These are phyloP conservation scores for Vanderwaltozyma polyspora DNA, from an alignment of 805 yeast genomes.

Conservation along the genomic window DNA sequence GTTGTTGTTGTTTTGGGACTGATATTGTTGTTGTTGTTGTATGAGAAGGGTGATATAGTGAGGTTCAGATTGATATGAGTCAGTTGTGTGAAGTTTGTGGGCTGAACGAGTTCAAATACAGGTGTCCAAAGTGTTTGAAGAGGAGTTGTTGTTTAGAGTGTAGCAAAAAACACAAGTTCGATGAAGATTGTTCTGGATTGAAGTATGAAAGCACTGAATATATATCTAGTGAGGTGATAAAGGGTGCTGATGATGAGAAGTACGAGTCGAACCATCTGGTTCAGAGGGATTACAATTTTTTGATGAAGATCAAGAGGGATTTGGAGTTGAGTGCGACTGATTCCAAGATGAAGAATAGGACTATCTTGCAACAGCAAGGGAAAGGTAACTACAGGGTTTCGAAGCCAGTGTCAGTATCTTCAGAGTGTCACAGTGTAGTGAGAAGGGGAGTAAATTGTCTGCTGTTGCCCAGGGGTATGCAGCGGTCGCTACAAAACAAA, in stretches of 20 bases:
- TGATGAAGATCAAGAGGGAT: slow-evolving; percentile 47
- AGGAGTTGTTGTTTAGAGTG: slow-evolving; percentile 64
- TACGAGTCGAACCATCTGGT: slow-evolving; percentile 34
- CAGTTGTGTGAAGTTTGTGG: slow-evolving; percentile 37
- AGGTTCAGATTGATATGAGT: too few species aligned
- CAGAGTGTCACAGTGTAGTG: slow-evolving; percentile 20
- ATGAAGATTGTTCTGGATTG: slow-evolving; percentile 53
- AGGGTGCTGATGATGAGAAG: slow-evolving; percentile 25
- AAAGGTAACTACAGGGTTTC: slow-evolving; percentile 3
- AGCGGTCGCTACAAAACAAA: slow-evolving; percentile 49
- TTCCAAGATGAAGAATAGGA: slow-evolving; percentile 33
- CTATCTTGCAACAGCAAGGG: slow-evolving; percentile 24
- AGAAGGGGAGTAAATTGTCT: slow-evolving; percentile 59
- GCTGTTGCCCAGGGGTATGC: slow-evolving; percentile 64
- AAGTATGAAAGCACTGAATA: slow-evolving; percentile 48
- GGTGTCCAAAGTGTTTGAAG: slow-evolving; percentile 66
- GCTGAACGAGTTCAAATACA: slow-evolving; percentile 42
- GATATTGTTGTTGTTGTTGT: neutral
- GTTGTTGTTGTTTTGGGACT: too few species aligned
- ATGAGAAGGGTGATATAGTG: neutral
- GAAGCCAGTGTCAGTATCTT: slow-evolving; percentile 8
- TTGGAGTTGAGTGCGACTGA: slow-evolving; percentile 51
- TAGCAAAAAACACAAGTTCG: slow-evolving; percentile 56
- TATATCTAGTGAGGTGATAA: slow-evolving; percentile 38
- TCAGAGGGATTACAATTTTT: slow-evolving; percentile 76